Conservation (phyloP, 495 filamentous ascomycete species). For the Penicillium soppii region DNA sequence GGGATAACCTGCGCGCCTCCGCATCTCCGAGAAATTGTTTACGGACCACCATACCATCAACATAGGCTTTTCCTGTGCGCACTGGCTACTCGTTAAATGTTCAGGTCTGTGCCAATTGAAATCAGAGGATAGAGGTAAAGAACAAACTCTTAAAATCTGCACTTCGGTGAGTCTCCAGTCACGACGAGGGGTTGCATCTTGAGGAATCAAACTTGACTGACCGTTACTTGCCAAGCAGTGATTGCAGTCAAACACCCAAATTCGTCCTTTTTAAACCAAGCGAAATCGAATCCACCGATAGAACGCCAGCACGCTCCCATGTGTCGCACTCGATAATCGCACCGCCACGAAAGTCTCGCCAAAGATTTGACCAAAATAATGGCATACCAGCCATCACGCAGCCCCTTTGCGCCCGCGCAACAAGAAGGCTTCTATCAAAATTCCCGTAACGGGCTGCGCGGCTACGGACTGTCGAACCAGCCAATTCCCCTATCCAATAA, state of each 20-base stretch:
- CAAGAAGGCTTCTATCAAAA: slow-evolving; percentile 64
- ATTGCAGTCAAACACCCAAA: too few relatives aligned
- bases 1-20: slow-evolving; percentile 7
- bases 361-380: neutral
- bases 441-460: slow-evolving; percentile 33
- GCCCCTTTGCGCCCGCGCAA: slow-evolving; percentile 54
- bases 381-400: slow-evolving; percentile 31
- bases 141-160: neutral
- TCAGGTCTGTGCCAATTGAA: too few relatives aligned
- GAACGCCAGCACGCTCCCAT: neutral
- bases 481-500: slow-evolving; percentile 33
- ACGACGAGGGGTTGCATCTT: neutral
- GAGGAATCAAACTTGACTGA: neutral
- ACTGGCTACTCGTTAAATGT: neutral
- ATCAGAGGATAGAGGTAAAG: too few relatives aligned
- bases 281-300: neutral
- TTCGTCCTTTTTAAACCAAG: too few relatives aligned
- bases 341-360: neutral
- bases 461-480: slow-evolving; percentile 36
- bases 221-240: neutral
- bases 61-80: neutral
- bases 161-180: neutral
- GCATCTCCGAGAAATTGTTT: slow-evolving; percentile 8
- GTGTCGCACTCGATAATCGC: slow-evolving; percentile 4
- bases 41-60: neutral